Evolutionary conservation across 768 basidiomycete genomes (phyloP), one percentile per base, ranked within the genome.

Genomic region (Lentinula lateritia): DNA sequence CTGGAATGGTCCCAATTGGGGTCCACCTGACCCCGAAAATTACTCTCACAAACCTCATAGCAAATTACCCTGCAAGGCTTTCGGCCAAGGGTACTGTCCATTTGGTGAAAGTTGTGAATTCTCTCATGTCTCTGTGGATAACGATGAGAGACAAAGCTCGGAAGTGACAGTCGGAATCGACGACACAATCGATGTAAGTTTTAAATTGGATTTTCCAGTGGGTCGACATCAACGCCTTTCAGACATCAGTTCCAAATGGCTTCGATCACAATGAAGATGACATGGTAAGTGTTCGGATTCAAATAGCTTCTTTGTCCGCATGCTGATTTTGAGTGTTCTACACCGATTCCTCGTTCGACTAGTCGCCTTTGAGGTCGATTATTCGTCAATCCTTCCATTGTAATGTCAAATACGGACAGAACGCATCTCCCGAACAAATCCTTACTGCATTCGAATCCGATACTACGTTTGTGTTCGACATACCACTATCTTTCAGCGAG

Each of bases 61-160:
- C 57, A 64, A 65, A 3, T 61, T 67, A 23, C 72, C 72, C 23
- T 78, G 76, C 63, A 72, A 68, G 60, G 65, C 58, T 20, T 76
- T 70, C 65, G 74, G 72, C 1, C 75, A 78, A 63, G 76, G 76
- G 8, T 66, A 69, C 64, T 78, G 77, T 54, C 9, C 6, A 10
- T 63, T 23, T 10, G 74, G 73, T 12, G 73, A 74, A 34, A 48
- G 52, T 10, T 77, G 77, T 57, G 39, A 7, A 7, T 73, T 67
- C 53, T 58, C 65, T 18, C 77, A 78, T 57, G 63, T 73, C 36
- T 56, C 65, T n/a, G 63, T 57, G 39, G 66, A 70, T 16, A 36
- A 34, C 32, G 64, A 61, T 45, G 60, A 43, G 42, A 34, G 46
- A 15, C 46, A 28, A 9, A 34, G 10, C 9, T n/a, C 32, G 16